phyloP scores from a whole-genome alignment of 345 rosid genomes.

The Physaria fendleri region DNA sequence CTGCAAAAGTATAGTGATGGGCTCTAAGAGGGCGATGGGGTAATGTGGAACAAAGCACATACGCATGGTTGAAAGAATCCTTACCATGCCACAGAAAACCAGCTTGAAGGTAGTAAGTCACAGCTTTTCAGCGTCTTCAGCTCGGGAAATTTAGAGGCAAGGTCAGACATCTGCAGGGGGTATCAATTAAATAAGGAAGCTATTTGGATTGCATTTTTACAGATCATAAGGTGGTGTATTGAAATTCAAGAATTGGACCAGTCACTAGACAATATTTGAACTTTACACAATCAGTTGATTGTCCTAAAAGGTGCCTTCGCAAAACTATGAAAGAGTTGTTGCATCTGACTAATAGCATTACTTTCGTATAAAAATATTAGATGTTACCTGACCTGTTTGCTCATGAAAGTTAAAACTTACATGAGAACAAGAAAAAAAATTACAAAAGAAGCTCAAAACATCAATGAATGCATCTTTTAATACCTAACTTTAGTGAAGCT shows the following conservation, averaged over 20 bases:
- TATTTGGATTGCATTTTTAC: background rate
- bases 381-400: constrained; percentile 2
- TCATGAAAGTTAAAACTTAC: background rate
- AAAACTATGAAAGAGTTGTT: background rate
- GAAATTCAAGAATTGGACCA: background rate
- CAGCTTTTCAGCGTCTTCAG: constrained; percentile 65
- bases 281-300: background rate
- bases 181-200: constrained; percentile 1
- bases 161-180: constrained; percentile 55
- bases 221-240: background rate
- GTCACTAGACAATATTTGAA: too few species aligned
- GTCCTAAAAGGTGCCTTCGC: background rate
- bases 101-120: constrained; percentile 63
- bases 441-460: constrained; percentile 8
- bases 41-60: background rate
- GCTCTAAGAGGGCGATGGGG: background rate
- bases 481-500: constrained; percentile 13
- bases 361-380: background rate
- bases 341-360: background rate
- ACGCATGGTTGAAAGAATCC: background rate
- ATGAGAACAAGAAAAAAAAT: background rate
- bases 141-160: constrained; percentile 55
- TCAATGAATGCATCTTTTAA: background rate
- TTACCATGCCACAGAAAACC: constrained; percentile 98
- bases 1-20: constrained; percentile 25